Evolutionary conservation across 345 rosid genomes (phyloP).

Genomic region (Eucalyptus pauciflora): DNA sequence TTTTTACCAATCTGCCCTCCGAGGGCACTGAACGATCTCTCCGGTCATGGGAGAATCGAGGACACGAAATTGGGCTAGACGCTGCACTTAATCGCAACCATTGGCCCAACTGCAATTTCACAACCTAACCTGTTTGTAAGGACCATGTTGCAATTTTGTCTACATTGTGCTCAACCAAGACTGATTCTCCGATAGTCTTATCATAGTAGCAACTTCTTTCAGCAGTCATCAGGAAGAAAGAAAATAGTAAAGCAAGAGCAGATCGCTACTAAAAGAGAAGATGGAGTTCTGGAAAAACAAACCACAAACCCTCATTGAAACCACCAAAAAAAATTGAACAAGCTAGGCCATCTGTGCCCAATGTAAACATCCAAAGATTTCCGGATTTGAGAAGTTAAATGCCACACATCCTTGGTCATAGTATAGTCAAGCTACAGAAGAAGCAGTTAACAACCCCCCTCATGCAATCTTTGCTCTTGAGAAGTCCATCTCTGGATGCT

Average conservation of each 20-base stretch:
- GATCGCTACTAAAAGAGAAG: background rate
- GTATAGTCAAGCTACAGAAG: background rate
- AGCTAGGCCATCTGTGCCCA: background rate
- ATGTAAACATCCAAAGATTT: background rate
- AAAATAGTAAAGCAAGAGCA: background rate
- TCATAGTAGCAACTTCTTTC: background rate
- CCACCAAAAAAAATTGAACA: background rate
- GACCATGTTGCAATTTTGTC: background rate
- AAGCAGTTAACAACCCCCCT: background rate
- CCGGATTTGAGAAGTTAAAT: background rate
- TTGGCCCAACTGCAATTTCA: background rate
- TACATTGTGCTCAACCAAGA: background rate
- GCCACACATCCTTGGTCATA: background rate
- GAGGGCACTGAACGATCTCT: background rate
- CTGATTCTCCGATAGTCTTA: background rate
- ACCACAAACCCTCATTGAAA: background rate
- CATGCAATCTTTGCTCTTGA: slow-evolving; percentile 66
- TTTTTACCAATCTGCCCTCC: background rate
- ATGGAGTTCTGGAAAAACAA: background rate
- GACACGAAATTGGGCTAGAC: background rate
- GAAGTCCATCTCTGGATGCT: slow-evolving; percentile 99
- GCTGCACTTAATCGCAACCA: background rate
- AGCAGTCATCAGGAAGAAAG: background rate
- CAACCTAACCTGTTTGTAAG: background rate
- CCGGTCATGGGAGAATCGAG: background rate